Base-by-base conservation (phyloP, 2,329 filamentous ascomycete species). In the Pseudomassariella vexata region DNA sequence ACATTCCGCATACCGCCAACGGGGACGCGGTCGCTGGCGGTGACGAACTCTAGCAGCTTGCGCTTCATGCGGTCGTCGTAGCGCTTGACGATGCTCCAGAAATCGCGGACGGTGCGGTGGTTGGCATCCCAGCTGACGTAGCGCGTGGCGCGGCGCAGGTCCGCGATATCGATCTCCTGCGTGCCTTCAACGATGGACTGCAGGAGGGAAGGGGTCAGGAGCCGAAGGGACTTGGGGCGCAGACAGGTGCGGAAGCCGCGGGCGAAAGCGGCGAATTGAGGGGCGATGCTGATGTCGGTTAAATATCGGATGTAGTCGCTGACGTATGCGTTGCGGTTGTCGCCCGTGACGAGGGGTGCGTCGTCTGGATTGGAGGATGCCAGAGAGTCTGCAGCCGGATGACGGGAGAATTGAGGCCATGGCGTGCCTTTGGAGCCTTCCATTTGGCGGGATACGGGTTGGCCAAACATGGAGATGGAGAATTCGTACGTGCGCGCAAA, bases 401-500 rank as follows among this genome's bases (percentile, higher is more conserved):
- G 34, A 10, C 48, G 31, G 3, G 60, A 49, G 38, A 74, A 70
- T 35, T 73, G 71, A 4, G 76, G 77, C 76, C 76, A 81, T 8
- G 49, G 40, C 5, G 57, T 55, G 52, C 56, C 60, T 9, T 50
- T 43, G 6, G 53, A 39, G 4, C 52, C 42, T 5, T 55, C 58
- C 77, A 82, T 82, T 42, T 72, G 62, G 8, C 72, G 63, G 3
- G 70, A 75, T 17, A 81, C 50, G 9, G 72, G 67, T 36, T 69
- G 58, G n/a, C 68, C 75, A 32, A 80, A 69, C 40, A 70, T 63
- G 11, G 66, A 65, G 5, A 76, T 66, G 16, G 84, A 88, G 55
- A 95, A 96, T 47, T 87, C 85, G 53, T 94, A 95, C 0, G 86
- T 90, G 35, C 87, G 73, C 36, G 80, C 72, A 54, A 94, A 94